Conservation (phyloP, 805 yeast genomes). For the Saccharomycopsis synnaedendra region DNA sequence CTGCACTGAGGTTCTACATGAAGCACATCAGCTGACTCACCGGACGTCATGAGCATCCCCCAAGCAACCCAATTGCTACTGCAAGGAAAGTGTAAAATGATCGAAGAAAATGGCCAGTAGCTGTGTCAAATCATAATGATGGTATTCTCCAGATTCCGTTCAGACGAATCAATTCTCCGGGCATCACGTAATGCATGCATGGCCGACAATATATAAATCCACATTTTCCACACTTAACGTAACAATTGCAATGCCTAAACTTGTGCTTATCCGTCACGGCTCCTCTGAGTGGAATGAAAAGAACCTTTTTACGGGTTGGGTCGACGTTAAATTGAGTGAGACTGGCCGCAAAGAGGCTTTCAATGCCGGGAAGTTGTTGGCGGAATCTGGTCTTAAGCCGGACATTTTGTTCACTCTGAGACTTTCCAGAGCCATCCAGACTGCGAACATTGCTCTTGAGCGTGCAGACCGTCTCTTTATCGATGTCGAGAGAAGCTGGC, state of each 20-base stretch:
- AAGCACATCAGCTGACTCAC: no score
- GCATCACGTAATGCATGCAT: no score
- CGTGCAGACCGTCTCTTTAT: slow-evolving; percentile 82
- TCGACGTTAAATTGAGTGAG: slow-evolving; percentile 78
- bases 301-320: slow-evolving; percentile 99
- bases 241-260: slow-evolving; percentile 28
- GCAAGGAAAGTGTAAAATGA: no score
- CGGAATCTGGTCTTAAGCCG: slow-evolving; percentile 76
- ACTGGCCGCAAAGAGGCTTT: slow-evolving; percentile 84
- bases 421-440: slow-evolving; percentile 90
- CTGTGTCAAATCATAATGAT: no score
- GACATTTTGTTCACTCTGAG: slow-evolving; percentile 86
- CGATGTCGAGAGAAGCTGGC: slow-evolving; percentile 92
- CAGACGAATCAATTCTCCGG: no score
- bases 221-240: no score
- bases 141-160: no score
- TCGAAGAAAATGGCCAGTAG: no score
- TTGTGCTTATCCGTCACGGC: slow-evolving; percentile 95
- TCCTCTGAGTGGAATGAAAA: slow-evolving; percentile 98
- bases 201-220: no score
- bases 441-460: slow-evolving; percentile 90
- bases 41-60: no score
- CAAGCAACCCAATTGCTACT: no score
- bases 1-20: no score
- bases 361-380: slow-evolving; percentile 86